Base-by-base conservation (phyloP, 2,329 filamentous ascomycete species). In the Dactylellina haptotyla region DNA sequence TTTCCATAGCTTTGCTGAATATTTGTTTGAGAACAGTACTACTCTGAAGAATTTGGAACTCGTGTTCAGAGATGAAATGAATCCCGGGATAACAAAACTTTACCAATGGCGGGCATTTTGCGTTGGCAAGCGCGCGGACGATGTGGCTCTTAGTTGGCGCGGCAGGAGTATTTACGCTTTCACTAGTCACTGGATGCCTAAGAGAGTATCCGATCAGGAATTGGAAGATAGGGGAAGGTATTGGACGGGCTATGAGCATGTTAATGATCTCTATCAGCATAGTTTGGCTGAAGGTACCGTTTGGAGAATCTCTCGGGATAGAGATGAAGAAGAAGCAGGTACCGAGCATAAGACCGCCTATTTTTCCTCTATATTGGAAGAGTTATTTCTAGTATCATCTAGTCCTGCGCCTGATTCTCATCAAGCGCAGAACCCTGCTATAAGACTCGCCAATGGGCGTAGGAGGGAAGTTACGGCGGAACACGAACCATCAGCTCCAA, bases 211-310 rank as follows among this genome's bases (percentile, higher is more conserved):
- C 1, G 48, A 46, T 0, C 2, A 43, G 1, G 50, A 65, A 20
- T 23, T 65, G 26, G 37, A 65, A 10, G 39, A 28, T 6, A 28
- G 61, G 16, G 61, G 48, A 6, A 56, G 61, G 9, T 56, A 65
- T 18, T 56, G 61, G 50, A 46, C 61, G 5, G 6, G 26, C 1
- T 56, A 65, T 39, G 61, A 65, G 14, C 50, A 25, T 8, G 4
- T 25, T 2, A 20, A 5, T 0, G 50, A 65, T 32, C 6, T 20
- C 1, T 56, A 56, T 46, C 4, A 8, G 2, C 37, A 41, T 1
- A 9, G 12, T 2, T 25, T 56, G 12, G 34, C 39, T 0, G 61
- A 65, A 30, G 61, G 39, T 1, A 51, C 28, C 2, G 61, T 65
- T 2, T 56, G 61, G 50, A 65, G 61, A 18, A 25, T 65, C n/a